Base-by-base conservation (phyloP, 805 yeast genomes). In the Pichia cephalocereana region DNA sequence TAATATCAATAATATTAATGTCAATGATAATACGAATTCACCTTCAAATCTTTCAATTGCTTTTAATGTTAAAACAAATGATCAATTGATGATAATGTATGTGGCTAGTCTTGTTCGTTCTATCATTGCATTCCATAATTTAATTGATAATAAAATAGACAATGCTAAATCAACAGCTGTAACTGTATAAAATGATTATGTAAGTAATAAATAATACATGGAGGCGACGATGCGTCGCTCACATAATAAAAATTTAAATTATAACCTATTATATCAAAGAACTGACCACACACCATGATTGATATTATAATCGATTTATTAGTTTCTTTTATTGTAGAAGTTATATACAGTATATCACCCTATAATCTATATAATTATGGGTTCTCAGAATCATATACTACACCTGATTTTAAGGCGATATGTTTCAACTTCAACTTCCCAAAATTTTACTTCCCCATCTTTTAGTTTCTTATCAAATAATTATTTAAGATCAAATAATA, bases 111-210 rank as follows among this genome's bases (percentile, higher is more conserved):
- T 93, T 59, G 96, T 93, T 26, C 79, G 98, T 62, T 86, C 98
- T 7, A 90, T 95, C 59, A 85, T 93, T 61, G 95, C 98, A 11
- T 91, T 93, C 76, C 96, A 93, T 67, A 95, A 93, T 65, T 76
- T 93, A 66, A 93, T 93, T 62, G 98, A 93, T 60, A 95, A 95
- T 70, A 93, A 93, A 69, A 82, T 93, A 55, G 87, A 86, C 17
- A 34, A 34, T 34, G 37, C 17, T 14, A 34, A 34, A 34, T 34
- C 37, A 12, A 14, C 18, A 3, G n/a, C 37, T 34, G 37, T 34
- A 34, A 34, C 37, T 12, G 37, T 34, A 34, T 34, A 34, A 14
- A 34, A 10, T 30, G 14, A 30, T 30, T 30, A 30, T 6, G 26
- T 23, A 19, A 19, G 23, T 19, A 4, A 3, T 19, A 19, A 19